Evolutionary conservation across 2,329 filamentous ascomycete species (phyloP), one percentile per base, ranked within the genome.

Genomic region (Aspergillus cejpii): DNA sequence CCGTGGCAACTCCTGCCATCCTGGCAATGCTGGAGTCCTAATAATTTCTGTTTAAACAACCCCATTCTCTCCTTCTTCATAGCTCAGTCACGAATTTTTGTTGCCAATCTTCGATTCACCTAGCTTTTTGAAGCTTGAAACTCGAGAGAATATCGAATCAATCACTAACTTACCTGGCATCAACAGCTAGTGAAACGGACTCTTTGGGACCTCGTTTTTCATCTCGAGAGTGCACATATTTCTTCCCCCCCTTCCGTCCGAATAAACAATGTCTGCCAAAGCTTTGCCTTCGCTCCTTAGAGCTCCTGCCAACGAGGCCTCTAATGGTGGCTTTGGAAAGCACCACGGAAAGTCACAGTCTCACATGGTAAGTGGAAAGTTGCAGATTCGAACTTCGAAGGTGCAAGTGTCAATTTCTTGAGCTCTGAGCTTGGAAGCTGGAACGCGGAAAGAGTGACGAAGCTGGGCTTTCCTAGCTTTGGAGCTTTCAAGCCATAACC

Each of bases 211-310:
- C n/a, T n/a, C n/a, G n/a, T n/a, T n/a, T n/a, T n/a, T n/a, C n/a
- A n/a, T n/a, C n/a, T n/a, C n/a, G n/a, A n/a, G n/a, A n/a, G n/a
- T n/a, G n/a, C n/a, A n/a, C n/a, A n/a, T 34, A 34, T 37, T 29
- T 41, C 27, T 43, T 28, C 29, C 33, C 20, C 27, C 20, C 34
- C 11, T 24, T 8, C 37, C 31, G 23, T 37, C 21, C 38, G 40
- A 36, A 27, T 20, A 44, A 31, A 73, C 58, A 60, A 91, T 91
- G 85, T 82, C 85, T 54, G 76, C 80, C 62, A 88, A 80, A 71
- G 85, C 87, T 53, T 74, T 96, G 59, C 88, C 90, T 54, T 77
- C 85, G 34, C 91, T 94, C 76, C 78, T 96, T 61, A 91, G 65
- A 45, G 64, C 68, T 38, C 59, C 88, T 78, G 77, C 82, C 51